Evolutionary conservation across 805 yeast species (phyloP).

Genomic region (Grigorovia humatica): DNA sequence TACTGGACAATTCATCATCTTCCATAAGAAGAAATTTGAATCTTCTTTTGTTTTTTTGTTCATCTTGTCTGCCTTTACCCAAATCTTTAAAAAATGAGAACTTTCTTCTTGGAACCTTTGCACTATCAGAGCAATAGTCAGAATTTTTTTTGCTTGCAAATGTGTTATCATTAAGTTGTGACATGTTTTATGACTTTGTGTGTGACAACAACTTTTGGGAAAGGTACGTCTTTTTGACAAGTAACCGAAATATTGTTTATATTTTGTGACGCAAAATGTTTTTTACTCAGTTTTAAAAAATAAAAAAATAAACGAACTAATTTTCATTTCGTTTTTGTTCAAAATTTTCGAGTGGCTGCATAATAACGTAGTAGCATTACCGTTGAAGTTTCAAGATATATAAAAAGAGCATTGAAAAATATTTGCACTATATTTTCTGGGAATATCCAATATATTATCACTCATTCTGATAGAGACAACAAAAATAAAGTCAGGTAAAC

Average conservation of each 20-base stretch:
- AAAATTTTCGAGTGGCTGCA: too few species aligned
- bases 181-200: background rate
- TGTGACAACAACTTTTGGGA: too few species aligned
- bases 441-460: too few species aligned
- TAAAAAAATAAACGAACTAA: background rate
- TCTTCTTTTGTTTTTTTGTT: background rate
- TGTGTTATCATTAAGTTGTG: background rate
- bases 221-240: too few species aligned
- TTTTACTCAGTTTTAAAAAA: background rate
- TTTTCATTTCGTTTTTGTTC: too few species aligned
- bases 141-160: too few species aligned
- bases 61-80: background rate
- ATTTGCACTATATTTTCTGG: too few species aligned
- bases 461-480: too few species aligned
- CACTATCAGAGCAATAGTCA: background rate
- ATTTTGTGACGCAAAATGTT: background rate
- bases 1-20: background rate
- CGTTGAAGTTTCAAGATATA: too few species aligned
- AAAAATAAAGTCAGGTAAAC: too few species aligned
- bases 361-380: too few species aligned
- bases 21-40: background rate
- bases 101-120: background rate
- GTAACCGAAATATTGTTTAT: background rate
- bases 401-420: too few species aligned
- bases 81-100: background rate